Conservation (phyloP, 345 rosid species). For the Salix udensis region DNA sequence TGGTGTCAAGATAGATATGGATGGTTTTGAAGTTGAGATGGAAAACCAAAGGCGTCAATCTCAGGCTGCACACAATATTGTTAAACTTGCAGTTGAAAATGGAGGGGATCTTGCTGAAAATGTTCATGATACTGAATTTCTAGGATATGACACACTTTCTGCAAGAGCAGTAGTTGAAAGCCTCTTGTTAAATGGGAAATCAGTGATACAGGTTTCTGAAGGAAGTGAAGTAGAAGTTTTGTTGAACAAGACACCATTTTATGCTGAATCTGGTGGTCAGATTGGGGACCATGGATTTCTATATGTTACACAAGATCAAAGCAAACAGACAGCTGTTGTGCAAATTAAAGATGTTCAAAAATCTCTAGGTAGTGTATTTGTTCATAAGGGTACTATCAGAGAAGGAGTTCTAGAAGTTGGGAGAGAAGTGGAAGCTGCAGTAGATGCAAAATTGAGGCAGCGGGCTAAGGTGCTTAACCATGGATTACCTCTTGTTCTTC, state of each 20-base stretch:
- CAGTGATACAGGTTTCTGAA: constrained; percentile 72
- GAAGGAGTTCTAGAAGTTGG: constrained; percentile 85
- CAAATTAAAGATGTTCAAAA: constrained; percentile 87
- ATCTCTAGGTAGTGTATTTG: constrained; percentile 59
- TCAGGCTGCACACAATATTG: constrained; percentile 82
- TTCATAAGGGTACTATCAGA: constrained; percentile 77
- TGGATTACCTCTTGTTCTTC: background rate
- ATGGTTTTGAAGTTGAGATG: constrained; percentile 74
- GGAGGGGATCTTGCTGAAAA: constrained; percentile 45
- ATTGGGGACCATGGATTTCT: constrained; percentile 80
- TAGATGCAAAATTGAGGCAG: constrained; percentile 72
- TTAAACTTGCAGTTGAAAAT: constrained; percentile 67
- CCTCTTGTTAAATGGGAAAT: constrained; percentile 71
- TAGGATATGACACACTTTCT: constrained; percentile 75
- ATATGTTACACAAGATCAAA: constrained; percentile 46
- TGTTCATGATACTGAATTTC: constrained; percentile 67
- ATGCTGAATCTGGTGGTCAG: constrained; percentile 97
- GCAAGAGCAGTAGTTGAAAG: constrained; percentile 66
- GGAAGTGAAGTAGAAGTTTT: constrained; percentile 85
- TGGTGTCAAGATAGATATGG: constrained; percentile 60
- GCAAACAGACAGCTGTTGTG: constrained; percentile 53
- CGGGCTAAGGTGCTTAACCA: constrained; percentile 58
- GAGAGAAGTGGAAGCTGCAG: constrained; percentile 80
- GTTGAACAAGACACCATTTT: constrained; percentile 83
- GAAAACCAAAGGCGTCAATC: constrained; percentile 86